Percentiles rank a stretch among this genome's conserved stretches.
Conservation (phyloP, 2,329 filamentous ascomycete genomes). For the Microdochium bolleyi region DNA sequence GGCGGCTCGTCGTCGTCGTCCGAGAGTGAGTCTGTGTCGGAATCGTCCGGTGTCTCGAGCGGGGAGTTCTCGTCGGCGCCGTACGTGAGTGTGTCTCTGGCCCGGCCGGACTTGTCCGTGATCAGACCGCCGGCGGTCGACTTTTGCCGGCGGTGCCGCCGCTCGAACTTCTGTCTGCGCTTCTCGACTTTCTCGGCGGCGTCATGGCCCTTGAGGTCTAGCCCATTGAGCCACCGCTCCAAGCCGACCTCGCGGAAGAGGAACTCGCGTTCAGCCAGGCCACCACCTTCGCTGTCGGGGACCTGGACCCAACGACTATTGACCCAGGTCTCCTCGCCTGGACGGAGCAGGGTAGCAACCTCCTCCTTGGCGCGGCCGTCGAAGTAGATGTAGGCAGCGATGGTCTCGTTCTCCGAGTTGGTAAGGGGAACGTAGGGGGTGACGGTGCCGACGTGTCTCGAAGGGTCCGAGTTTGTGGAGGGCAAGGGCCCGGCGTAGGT, state of each 20-base stretch:
- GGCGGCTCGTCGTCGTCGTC: slow-evolving; percentile 69
- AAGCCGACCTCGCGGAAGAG: slow-evolving; percentile 94
- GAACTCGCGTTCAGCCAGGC: slow-evolving; percentile 92
- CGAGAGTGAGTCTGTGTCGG: slow-evolving; percentile 33
- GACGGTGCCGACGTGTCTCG: slow-evolving; percentile 47
- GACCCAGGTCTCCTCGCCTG: slow-evolving; percentile 97
- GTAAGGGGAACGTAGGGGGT: slow-evolving; percentile 89
- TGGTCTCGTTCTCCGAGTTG: slow-evolving; percentile 88
- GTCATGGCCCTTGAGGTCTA: slow-evolving; percentile 91
- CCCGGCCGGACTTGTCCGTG: slow-evolving; percentile 32
- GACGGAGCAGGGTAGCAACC: slow-evolving; percentile 84
- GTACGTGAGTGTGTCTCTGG: slow-evolving; percentile 64
- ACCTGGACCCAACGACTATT: slow-evolving; percentile 97
- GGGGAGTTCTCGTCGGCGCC: slow-evolving; percentile 68
- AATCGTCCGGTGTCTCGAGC: slow-evolving; percentile 63
- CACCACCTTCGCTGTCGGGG: slow-evolving; percentile 82
- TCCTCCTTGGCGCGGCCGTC: slow-evolving; percentile 93
- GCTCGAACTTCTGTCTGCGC: slow-evolving; percentile 72
- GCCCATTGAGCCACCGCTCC: slow-evolving; percentile 91
- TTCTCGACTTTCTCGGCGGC: slow-evolving; percentile 85
- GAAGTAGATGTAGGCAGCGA: slow-evolving; percentile 98
- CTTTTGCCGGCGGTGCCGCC: slow-evolving; percentile 57
- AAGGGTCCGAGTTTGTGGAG: slow-evolving; percentile 37
- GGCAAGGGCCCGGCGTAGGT: slow-evolving; percentile 71
- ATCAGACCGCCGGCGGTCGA: slow-evolving; percentile 28